Evolutionary conservation across 306 rosid species (phyloP), one percentile per base, ranked within the genome.

Genomic region (Hippophae tibetana): DNA sequence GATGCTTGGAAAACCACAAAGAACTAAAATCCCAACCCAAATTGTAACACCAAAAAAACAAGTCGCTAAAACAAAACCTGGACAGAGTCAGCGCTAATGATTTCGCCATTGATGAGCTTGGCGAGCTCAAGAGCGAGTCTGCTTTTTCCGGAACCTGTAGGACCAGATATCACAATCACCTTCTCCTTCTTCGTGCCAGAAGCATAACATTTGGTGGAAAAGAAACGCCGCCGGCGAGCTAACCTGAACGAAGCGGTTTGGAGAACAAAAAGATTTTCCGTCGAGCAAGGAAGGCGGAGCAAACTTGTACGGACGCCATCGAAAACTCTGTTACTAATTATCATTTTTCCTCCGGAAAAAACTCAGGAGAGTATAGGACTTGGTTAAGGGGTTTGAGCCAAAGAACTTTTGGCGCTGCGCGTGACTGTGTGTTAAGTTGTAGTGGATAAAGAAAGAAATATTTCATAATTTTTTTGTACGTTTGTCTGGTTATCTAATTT

Each of bases 131-230:
- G 12, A 18, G 96, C 89, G 26, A 92, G 85, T 52, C 81, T 82
- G 74, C 84, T 87, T 73, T 85, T 87, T 51, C 96, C 96, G 31
- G 96, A 79, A 31, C 95, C 98, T 43, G 96, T 92, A 18, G 96
- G 98, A 46, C 98, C 95, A 50, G 98, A 92, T 70, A 83, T 73
- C 25, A 85, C 89, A 26, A 92, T 69, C 56, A 92, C 83, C 78
- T 83, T 87, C 71, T 81, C 83, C 69, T 83, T 85, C 59, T 71
- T 61, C 8, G 65, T 18, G 11, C 68, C 76, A 9, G 85, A 60
- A 18, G 64, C 82, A 27, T 63, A 63, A 66, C 81, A 67, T 1
- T 54, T 56, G 44, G 77, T 71, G 61, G 76, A 44, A 5, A 71
- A 59, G 57, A 59, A 77, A 10, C 80, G 84, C 48, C 78, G 79